Conservation (phyloP, 2,329 filamentous ascomycete species). For the Ilyonectria mors-panacis region DNA sequence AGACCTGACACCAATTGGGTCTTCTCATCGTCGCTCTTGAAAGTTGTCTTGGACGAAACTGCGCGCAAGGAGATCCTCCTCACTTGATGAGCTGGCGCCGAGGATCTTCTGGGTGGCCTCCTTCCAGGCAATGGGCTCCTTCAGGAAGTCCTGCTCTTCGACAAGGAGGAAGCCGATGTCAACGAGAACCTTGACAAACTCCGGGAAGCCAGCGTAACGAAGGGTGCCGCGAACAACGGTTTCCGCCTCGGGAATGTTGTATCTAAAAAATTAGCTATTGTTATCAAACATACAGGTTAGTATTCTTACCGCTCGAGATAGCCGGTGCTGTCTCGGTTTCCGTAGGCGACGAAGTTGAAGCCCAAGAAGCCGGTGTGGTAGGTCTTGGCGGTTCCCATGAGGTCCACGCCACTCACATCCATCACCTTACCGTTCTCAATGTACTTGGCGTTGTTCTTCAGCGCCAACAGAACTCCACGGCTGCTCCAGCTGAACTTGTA, state of each 20-base stretch:
- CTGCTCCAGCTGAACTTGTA: constrained; percentile 54
- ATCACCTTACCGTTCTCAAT: constrained; percentile 85
- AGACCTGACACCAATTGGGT: constrained; percentile 79
- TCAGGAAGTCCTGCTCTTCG: constrained; percentile 74
- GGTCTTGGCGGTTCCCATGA: constrained; percentile 91
- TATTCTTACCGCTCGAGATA: constrained; percentile 81
- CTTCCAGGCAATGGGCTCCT: constrained; percentile 82
- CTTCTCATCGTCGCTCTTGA: constrained; percentile 68
- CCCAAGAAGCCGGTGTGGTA: constrained; percentile 77
- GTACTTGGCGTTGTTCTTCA: constrained; percentile 88
- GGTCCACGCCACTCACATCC: constrained; percentile 74
- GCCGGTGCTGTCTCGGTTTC: constrained; percentile 89
- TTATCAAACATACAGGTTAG: neutral
- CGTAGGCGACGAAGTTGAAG: constrained; percentile 92
- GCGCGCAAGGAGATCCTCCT: constrained; percentile 74
- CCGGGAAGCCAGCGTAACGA: constrained; percentile 89
- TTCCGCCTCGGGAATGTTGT: constrained; percentile 93
- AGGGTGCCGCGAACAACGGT: constrained; percentile 88
- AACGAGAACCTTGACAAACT: constrained; percentile 89
- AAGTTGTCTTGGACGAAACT: constrained; percentile 69
- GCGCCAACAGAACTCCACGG: constrained; percentile 88
- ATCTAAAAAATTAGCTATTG: neutral
- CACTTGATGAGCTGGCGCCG: constrained; percentile 74
- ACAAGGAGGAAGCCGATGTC: constrained; percentile 92
- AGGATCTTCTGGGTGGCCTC: constrained; percentile 86